Evolutionary conservation across 441 rosid species (phyloP).

Genomic region (Gossypium lobatum): DNA sequence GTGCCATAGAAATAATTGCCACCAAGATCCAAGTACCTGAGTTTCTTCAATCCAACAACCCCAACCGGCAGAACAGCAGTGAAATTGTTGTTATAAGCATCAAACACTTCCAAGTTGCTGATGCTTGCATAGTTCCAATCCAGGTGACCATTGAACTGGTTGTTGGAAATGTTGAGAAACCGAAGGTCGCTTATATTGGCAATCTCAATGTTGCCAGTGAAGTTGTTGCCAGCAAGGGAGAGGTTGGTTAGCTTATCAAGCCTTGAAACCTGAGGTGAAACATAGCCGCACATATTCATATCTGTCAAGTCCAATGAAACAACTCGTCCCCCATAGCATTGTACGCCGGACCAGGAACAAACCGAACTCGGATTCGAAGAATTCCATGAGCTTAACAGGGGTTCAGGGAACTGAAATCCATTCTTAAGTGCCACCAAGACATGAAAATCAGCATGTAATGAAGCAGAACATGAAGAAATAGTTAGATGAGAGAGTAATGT

Average conservation of each 20-base stretch:
- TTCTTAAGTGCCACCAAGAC: constrained; percentile 39
- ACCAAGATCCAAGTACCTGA: constrained; percentile 38
- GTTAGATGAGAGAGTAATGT: constrained; percentile 32
- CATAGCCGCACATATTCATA: constrained; percentile 35
- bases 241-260: constrained; percentile 36
- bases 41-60: constrained; percentile 27
- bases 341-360: constrained; percentile 40
- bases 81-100: constrained; percentile 43
- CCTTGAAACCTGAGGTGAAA: constrained; percentile 28
- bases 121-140: constrained; percentile 36
- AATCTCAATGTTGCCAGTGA: constrained; percentile 30
- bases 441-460: constrained; percentile 43
- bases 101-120: constrained; percentile 30
- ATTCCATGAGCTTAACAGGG: constrained; percentile 38
- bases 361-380: constrained; percentile 31
- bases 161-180: constrained; percentile 42
- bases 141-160: constrained; percentile 37
- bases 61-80: constrained; percentile 34
- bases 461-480: constrained; percentile 22
- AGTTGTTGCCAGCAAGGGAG: constrained; percentile 44
- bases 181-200: constrained; percentile 25
- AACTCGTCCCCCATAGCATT: constrained; percentile 32
- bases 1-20: constrained; percentile 43
- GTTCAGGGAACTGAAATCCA: constrained; percentile 45
- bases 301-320: constrained; percentile 37